Evolutionary conservation across 139 green algal genomes (phyloP).

Genomic region (Chlamydomonas sphaeroides): DNA sequence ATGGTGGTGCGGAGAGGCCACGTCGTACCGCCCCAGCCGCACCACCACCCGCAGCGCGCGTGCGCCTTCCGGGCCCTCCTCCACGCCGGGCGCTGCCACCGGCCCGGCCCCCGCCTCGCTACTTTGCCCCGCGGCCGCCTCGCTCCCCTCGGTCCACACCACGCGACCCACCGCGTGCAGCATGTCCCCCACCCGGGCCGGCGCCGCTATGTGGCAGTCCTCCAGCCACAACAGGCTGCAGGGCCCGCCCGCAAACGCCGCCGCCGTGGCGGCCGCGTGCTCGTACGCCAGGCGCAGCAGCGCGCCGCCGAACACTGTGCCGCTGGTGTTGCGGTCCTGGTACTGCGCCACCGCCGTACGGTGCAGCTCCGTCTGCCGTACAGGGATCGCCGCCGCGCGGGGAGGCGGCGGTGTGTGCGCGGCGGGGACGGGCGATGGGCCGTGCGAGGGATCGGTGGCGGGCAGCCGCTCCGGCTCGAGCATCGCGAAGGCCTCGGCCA

Average conservation of each 20-base stretch:
- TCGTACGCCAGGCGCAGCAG: slow-evolving; percentile 47
- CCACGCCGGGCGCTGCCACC: too few species aligned
- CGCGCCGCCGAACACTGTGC: slow-evolving; percentile 42
- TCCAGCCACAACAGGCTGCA: slow-evolving; percentile 39
- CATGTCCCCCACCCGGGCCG: slow-evolving; percentile 23
- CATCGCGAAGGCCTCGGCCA: too few species aligned
- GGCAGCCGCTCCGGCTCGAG: too few species aligned
- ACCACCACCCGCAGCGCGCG: slow-evolving; percentile 14
- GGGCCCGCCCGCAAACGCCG: slow-evolving; percentile 2
- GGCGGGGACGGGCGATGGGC: too few species aligned
- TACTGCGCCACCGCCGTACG: background rate
- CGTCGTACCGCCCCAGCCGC: slow-evolving; percentile 7
- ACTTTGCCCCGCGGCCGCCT: too few species aligned
- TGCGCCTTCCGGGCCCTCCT: background rate
- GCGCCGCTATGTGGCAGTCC: slow-evolving; percentile 26
- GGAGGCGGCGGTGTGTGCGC: too few species aligned
- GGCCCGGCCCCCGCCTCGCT: too few species aligned
- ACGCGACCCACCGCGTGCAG: slow-evolving; percentile 20
- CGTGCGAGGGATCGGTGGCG: too few species aligned
- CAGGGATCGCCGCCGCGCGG: background rate
- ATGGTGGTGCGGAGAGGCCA: background rate
- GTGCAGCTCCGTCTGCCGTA: slow-evolving; percentile 2
- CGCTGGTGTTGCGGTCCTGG: slow-evolving; percentile 48
- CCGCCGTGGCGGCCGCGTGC: slow-evolving; percentile 16
- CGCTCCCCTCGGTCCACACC: slow-evolving; percentile 1